Conservation (phyloP, 305 asterid species). For the Lippia alba region DNA sequence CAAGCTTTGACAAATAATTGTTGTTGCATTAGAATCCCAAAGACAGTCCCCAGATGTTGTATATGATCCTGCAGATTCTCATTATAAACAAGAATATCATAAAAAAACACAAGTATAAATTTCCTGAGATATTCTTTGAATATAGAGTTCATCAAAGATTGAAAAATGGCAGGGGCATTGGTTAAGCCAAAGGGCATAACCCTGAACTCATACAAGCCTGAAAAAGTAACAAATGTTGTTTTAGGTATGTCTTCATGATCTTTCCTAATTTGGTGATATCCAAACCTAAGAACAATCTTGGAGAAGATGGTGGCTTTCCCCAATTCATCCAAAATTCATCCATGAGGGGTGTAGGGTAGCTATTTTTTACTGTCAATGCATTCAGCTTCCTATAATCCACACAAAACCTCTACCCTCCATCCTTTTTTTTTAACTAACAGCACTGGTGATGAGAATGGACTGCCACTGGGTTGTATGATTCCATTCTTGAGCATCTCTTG, state of each 20-base stretch:
- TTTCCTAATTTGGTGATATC: too few relatives aligned
- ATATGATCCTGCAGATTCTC: not conserved
- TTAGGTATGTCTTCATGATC: too few relatives aligned
- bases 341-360: too few relatives aligned
- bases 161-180: not conserved
- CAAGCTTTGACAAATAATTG: not conserved
- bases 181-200: not conserved
- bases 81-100: not conserved
- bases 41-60: not conserved
- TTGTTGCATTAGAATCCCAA: not conserved
- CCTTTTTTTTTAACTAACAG: not conserved
- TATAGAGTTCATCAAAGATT: not conserved
- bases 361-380: too few relatives aligned
- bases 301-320: too few relatives aligned
- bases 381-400: too few relatives aligned
- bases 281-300: too few relatives aligned
- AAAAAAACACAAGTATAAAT: not conserved
- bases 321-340: not conserved
- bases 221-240: too few relatives aligned
- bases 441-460: not conserved
- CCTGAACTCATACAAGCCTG: too few relatives aligned
- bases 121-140: not conserved
- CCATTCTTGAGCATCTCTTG: not conserved
- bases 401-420: too few relatives aligned
- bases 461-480: not conserved